A percentile compares a stretch with the other conserved stretches of the same genome.
These are phyloP conservation scores for Paraphoma sp. DNA, from an alignment of 2,329 filamentous ascomycete genomes.

Conservation along the genomic window DNA sequence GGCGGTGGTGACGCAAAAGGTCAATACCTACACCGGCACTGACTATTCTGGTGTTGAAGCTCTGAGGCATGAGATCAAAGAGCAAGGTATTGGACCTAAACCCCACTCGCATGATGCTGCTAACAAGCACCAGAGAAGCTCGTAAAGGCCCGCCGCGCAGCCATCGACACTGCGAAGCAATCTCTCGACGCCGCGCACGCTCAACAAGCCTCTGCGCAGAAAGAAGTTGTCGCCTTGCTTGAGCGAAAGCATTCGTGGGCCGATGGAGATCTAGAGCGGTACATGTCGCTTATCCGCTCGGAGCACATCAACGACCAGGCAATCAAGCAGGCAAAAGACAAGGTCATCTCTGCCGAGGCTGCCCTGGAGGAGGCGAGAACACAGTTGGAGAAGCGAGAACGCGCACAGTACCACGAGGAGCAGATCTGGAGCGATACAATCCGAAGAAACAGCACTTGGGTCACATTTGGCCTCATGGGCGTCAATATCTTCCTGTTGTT, in stretches of 20 bases:
- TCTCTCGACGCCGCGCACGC: constrained; percentile 84
- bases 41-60: constrained; percentile 86
- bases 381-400: constrained; percentile 79
- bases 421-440: constrained; percentile 99
- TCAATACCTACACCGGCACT: constrained; percentile 91
- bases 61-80: constrained; percentile 78
- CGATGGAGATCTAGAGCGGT: constrained; percentile 85
- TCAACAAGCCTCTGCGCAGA: constrained; percentile 85
- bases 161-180: constrained; percentile 74
- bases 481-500: constrained; percentile 91
- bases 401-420: constrained; percentile 95
- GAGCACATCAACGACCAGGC: constrained; percentile 93
- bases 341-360: constrained; percentile 76
- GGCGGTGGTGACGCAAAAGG: constrained; percentile 81
- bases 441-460: constrained; percentile 94
- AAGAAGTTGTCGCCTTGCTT: constrained; percentile 92
- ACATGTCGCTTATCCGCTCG: constrained; percentile 88
- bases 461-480: constrained; percentile 97
- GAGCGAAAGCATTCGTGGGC: constrained; percentile 95
- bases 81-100: constrained; percentile 58
- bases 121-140: constrained; percentile 53
- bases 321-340: constrained; percentile 74
- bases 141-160: constrained; percentile 65
- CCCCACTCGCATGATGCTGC: neutral
- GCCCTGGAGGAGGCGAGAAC: constrained; percentile 79